These are phyloP conservation scores for Leucoagaricus sp. DNA, from an alignment of 1,284 basidiomycete species.

Conservation along the genomic window DNA sequence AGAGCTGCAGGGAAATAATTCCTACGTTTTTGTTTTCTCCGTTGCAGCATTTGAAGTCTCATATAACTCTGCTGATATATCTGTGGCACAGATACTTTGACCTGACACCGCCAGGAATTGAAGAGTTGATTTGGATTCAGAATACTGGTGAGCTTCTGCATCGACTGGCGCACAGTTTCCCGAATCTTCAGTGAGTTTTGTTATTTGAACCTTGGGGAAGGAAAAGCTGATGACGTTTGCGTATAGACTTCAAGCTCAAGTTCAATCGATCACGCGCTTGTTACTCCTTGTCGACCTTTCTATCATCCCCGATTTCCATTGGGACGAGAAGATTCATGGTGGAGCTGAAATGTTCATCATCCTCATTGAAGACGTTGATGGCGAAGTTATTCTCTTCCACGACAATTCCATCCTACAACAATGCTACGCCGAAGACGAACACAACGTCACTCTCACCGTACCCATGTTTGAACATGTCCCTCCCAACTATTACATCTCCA, in stretches of 20 bases:
- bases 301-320: constrained; percentile 93
- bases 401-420: constrained; percentile 91
- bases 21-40: constrained; percentile 57
- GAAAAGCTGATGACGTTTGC: too few species aligned
- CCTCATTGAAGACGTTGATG: constrained; percentile 98
- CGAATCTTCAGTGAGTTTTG: too few species aligned
- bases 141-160: constrained; percentile 92
- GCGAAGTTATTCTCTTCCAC: constrained; percentile 92
- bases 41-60: too few species aligned
- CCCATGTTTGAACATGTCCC: too few species aligned
- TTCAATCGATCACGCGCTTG: too few species aligned
- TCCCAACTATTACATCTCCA: too few species aligned
- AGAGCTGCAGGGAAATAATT: constrained; percentile 99
- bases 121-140: constrained; percentile 93
- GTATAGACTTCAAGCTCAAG: too few species aligned
- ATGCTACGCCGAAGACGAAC: constrained; percentile 89
- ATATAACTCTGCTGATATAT: too few species aligned
- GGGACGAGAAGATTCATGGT: constrained; percentile 94
- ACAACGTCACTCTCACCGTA: too few species aligned
- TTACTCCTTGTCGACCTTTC: constrained; percentile 94
- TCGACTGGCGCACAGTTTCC: constrained; percentile 93
- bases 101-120: too few species aligned
- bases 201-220: too few species aligned
- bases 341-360: constrained; percentile 76
- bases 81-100: too few species aligned